These are phyloP conservation scores for Solanum hybrid DNA, from an alignment of 305 asterid genomes.

Conservation along the genomic window DNA sequence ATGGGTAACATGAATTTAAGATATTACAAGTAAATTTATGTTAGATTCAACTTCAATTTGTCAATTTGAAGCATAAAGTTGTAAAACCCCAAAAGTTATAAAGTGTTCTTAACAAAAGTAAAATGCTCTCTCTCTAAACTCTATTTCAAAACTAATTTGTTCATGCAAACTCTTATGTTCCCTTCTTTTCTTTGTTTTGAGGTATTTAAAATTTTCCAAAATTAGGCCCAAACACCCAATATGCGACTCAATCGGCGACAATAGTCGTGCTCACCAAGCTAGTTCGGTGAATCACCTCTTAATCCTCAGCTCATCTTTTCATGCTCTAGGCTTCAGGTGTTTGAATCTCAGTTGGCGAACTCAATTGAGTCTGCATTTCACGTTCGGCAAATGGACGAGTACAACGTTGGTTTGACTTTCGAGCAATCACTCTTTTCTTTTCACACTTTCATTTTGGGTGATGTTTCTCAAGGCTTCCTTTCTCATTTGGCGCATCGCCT, in stretches of 20 bases:
- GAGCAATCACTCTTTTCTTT: background rate
- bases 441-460: background rate
- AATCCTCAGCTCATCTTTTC: background rate
- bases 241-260: no score
- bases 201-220: no score
- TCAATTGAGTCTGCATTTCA: background rate
- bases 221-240: no score
- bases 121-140: background rate
- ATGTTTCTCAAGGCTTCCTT: background rate
- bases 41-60: background rate
- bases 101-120: background rate
- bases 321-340: background rate
- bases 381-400: background rate
- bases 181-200: background rate
- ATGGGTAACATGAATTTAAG: no score
- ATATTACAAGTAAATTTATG: no score
- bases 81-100: background rate
- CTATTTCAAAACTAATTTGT: no score
- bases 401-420: background rate
- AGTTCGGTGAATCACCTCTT: background rate
- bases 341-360: background rate
- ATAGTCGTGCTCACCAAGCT: no score
- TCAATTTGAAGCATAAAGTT: background rate
- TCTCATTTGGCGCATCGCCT: background rate
- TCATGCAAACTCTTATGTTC: background rate